Percentiles rank a stretch among this genome's conserved stretches.
These are phyloP conservation scores for Phytophthora citricola DNA, from an alignment of 352 stramenopile species.

Conservation along the genomic window DNA sequence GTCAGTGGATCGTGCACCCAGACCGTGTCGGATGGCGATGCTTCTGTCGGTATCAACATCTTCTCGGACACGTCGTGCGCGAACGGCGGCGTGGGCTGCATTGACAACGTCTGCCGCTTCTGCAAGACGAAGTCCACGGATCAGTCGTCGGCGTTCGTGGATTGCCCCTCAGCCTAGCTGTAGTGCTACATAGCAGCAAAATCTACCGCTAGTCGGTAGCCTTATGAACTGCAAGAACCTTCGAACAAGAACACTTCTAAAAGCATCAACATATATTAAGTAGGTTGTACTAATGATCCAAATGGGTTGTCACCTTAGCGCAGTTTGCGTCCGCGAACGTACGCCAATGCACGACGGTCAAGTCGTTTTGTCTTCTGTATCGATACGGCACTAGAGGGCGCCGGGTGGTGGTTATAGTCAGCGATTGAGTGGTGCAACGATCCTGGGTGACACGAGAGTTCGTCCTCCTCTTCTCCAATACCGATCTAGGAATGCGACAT, in stretches of 20 bases:
- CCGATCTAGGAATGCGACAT: slow-evolving; percentile 36
- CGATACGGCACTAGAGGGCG: slow-evolving; percentile 61
- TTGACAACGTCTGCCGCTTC: slow-evolving; percentile 30
- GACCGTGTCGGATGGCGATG: slow-evolving; percentile 31
- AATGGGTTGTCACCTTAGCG: slow-evolving; percentile 38
- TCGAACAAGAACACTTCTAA: not conserved
- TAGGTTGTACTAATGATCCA: not conserved
- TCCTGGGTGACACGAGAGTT: slow-evolving; percentile 59
- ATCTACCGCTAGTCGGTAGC: slow-evolving; percentile 1
- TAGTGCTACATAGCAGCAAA: not conserved
- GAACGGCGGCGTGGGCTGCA: slow-evolving; percentile 28
- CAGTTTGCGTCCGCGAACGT: slow-evolving; percentile 76
- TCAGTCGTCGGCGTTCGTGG: slow-evolving; percentile 16
- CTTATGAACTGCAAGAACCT: not conserved
- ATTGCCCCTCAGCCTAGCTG: slow-evolving; percentile 11
- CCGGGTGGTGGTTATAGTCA: slow-evolving; percentile 75
- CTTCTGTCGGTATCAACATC: slow-evolving; percentile 34
- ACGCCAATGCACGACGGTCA: slow-evolving; percentile 77
- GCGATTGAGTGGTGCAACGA: slow-evolving; percentile 77
- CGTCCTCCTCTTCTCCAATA: slow-evolving; percentile 68
- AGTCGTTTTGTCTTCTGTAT: slow-evolving; percentile 85
- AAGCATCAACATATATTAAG: not conserved
- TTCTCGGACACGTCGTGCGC: slow-evolving; percentile 33
- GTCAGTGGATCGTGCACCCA: slow-evolving; percentile 18
- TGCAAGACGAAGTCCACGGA: slow-evolving; percentile 23